Evolutionary conservation across 441 rosid species (phyloP).

Genomic region (Adansonia rubrostipa): DNA sequence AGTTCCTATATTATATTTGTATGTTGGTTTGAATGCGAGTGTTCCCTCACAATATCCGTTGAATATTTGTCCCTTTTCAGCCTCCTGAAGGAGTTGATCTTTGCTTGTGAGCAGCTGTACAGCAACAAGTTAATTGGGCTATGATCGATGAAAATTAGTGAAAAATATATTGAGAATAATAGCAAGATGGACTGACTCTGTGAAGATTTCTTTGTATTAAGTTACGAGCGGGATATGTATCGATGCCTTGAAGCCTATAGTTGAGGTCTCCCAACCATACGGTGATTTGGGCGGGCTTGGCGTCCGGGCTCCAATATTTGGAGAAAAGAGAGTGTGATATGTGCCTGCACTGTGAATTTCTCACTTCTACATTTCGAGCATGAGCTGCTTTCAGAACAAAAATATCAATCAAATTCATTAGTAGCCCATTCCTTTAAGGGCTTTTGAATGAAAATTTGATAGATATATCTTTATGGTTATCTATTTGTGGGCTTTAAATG

Average conservation of each 20-base stretch:
- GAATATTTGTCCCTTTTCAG: slow-evolving; percentile 67
- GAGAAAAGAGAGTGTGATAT: slow-evolving; percentile 58
- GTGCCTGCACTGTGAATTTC: slow-evolving; percentile 56
- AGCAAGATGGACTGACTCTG: slow-evolving; percentile 33
- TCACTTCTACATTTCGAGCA: slow-evolving; percentile 59
- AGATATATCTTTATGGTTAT: too few relatives aligned
- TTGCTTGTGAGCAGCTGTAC: slow-evolving; percentile 57
- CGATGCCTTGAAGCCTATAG: slow-evolving; percentile 59
- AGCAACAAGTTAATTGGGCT: background rate
- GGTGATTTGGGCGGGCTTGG: slow-evolving; percentile 48
- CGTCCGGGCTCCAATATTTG: slow-evolving; percentile 39
- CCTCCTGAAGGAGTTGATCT: slow-evolving; percentile 77
- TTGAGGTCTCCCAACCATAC: slow-evolving; percentile 80
- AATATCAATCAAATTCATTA: background rate
- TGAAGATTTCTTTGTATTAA: slow-evolving; percentile 59
- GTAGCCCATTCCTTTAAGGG: background rate
- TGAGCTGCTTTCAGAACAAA: slow-evolving; percentile 7
- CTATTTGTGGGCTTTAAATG: background rate
- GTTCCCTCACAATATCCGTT: slow-evolving; percentile 65
- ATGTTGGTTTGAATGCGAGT: slow-evolving; percentile 68
- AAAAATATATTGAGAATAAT: background rate
- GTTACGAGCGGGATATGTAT: slow-evolving; percentile 52
- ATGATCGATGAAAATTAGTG: background rate
- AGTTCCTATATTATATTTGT: slow-evolving; percentile 66
- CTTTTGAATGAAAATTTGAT: background rate